Base-by-base conservation (phyloP, 306 rosid species). In the Corylus avellana region DNA sequence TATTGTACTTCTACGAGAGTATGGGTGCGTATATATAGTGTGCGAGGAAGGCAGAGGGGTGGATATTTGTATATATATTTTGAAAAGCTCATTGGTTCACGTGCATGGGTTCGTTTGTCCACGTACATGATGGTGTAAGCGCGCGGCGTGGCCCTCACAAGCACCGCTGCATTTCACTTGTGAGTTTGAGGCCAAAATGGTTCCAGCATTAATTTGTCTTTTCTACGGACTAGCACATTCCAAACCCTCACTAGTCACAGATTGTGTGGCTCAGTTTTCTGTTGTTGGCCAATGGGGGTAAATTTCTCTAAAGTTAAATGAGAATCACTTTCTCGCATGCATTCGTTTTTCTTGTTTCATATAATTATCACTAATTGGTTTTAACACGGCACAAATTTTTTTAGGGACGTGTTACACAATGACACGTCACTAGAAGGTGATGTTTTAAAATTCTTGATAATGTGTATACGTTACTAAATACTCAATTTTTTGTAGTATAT, bases 41-140 rank as follows among this genome's bases (percentile, higher is more conserved):
- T 11, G 8, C 10, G 16, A 12, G 35, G 74, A 12, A 16, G 73
- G 79, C 2, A 72, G 20, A 14, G 2, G 76, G 82, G 89, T 80
- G 86, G 89, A 66, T 82, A 78, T 80, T 84, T 80, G 0, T 32
- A 32, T 10, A 12, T n/a, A 0, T 17, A 46, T n/a, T 8, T 67
- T 8, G 73, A 22, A 84, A 84, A 88, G 78, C 62, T 4, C 12
- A 78, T 80, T 80, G 84, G 83, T 3, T 83, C 90, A 81, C 89
- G 82, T 85, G 25, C 25, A 22, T 22, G 86, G 86, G 77, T 82
- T 77, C 4, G 9, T 16, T 83, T 79, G 89, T 74, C 82, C 84
- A 78, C 85, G 25, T 22, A 83, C 83, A 83, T 79, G 49, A 12
- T 44, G 64, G 81, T 70, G 75, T 4, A 4, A 0, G 22, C 25